phyloP scores from a whole-genome alignment of 495 filamentous ascomycete genomes.

The Podospora sp. region DNA sequence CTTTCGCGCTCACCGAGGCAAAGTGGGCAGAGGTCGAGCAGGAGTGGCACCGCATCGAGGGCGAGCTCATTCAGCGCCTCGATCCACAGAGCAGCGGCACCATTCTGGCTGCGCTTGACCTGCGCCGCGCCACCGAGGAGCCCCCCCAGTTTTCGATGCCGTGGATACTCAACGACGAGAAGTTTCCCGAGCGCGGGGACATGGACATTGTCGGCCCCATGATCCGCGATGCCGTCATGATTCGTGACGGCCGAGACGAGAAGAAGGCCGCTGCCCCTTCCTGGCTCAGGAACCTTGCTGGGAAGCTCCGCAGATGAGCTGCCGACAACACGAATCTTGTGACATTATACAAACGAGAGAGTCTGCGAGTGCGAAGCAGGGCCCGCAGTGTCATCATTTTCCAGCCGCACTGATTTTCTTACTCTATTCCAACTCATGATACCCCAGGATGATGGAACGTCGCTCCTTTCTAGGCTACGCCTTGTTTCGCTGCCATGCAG shows the following conservation, averaged over 20 bases:
- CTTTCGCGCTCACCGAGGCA: conserved; percentile 74
- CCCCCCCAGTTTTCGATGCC: conserved; percentile 47
- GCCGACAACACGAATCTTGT: conserved; percentile 1
- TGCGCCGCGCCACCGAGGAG: conserved; percentile 42
- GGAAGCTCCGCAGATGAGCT: conserved; percentile 41
- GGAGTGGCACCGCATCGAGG: conserved; percentile 68
- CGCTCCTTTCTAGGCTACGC: conserved; percentile 15
- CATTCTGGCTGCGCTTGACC: conserved; percentile 28
- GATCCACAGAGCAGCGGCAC: conserved; percentile 42
- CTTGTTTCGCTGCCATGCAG: not conserved
- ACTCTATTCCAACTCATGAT: conserved; percentile 6
- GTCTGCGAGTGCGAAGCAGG: not conserved
- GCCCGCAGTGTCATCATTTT: not conserved
- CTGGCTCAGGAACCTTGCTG: conserved; percentile 49
- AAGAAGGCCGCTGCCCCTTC: conserved; percentile 42
- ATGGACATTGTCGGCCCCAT: conserved; percentile 93
- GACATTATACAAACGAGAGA: not conserved
- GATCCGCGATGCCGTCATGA: conserved; percentile 62
- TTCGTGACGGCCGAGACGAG: conserved; percentile 41
- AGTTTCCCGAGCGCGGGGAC: conserved; percentile 85
- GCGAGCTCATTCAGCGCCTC: conserved; percentile 55
- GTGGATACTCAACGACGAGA: conserved; percentile 63
- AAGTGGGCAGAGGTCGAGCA: conserved; percentile 82
- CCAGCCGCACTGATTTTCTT: conserved; percentile 4
- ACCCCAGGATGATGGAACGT: conserved; percentile 18